Percentiles rank a stretch among this genome's conserved stretches.
Evolutionary conservation across 306 rosid species (phyloP).

Genomic region (Crataegus laevigata): DNA sequence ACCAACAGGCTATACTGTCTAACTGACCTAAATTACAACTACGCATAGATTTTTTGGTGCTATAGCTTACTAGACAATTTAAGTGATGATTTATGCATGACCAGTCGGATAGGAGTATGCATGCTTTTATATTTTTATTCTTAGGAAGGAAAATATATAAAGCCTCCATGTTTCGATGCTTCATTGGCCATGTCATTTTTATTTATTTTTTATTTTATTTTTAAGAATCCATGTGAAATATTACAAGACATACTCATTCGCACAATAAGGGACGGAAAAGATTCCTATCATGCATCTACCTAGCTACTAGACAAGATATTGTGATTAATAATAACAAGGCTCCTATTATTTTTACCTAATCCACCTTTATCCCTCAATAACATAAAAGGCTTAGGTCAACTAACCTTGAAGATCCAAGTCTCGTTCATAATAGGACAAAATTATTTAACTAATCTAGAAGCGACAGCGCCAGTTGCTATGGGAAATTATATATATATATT

Average conservation of each 20-base stretch:
- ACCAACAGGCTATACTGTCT: no score
- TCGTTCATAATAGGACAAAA: slow-evolving; percentile 2
- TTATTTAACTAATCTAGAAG: neutral
- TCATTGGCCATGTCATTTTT: no score
- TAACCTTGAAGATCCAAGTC: slow-evolving; percentile 16
- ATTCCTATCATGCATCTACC: slow-evolving; percentile 24
- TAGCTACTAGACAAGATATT: slow-evolving; percentile 6
- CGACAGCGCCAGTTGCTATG: neutral
- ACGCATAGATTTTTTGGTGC: no score
- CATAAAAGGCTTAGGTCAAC: slow-evolving; percentile 37
- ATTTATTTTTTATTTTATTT: no score
- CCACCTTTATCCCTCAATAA: slow-evolving; percentile 8
- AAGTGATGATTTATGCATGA: no score
- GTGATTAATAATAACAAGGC: neutral
- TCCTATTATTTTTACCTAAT: slow-evolving; percentile 23
- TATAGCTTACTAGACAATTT: no score
- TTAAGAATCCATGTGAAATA: neutral
- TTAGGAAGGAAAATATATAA: no score
- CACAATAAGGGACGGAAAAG: slow-evolving; percentile 20
- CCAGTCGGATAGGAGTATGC: no score
- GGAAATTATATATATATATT: neutral
- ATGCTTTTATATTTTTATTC: no score
- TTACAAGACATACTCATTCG: slow-evolving; percentile 8
- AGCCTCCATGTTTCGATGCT: no score
- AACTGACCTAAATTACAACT: no score